A percentile compares a stretch with the other conserved stretches of the same genome.
phyloP scores from a whole-genome alignment of 1,284 basidiomycete genomes.

The Boletus hoseneyae region DNA sequence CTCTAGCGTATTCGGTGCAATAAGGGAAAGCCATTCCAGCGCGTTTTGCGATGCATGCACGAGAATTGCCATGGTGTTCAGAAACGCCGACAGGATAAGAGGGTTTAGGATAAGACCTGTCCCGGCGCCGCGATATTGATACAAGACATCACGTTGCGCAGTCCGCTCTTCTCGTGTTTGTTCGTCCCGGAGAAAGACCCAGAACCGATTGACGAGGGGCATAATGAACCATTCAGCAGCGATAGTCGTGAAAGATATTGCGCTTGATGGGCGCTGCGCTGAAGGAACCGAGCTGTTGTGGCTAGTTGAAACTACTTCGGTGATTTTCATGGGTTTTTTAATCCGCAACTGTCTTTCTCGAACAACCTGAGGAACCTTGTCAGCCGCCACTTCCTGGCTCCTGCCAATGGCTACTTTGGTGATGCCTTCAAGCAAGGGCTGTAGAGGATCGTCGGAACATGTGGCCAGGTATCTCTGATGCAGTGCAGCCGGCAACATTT shows the following conservation, averaged over 20 bases:
- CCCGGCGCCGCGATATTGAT: constrained; percentile 67
- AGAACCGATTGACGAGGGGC: constrained; percentile 88
- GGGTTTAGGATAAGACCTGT: constrained; percentile 79
- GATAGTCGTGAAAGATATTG: constrained; percentile 63
- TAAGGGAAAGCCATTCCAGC: constrained; percentile 71
- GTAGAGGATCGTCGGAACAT: constrained; percentile 39
- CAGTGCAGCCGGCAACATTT: constrained; percentile 64
- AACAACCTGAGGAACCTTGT: constrained; percentile 56
- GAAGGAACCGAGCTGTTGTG: constrained; percentile 4
- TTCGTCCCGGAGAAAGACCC: constrained; percentile 83
- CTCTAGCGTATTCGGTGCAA: constrained; percentile 80
- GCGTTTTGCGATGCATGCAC: constrained; percentile 80
- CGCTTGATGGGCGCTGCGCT: constrained; percentile 19
- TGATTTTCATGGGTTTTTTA: constrained; percentile 44
- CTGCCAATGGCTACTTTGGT: constrained; percentile 56
- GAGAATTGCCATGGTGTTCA: constrained; percentile 78
- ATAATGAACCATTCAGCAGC: constrained; percentile 85
- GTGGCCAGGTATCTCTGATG: constrained; percentile 65
- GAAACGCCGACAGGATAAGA: constrained; percentile 67
- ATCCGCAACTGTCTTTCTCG: constrained; percentile 78
- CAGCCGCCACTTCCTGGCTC: constrained; percentile 45
- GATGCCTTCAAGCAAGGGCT: constrained; percentile 56
- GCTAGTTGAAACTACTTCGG: constrained; percentile 36
- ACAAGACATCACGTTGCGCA: constrained; percentile 42
- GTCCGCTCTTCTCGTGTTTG: constrained; percentile 71